phyloP scores from a whole-genome alignment of 805 yeast genomes.

The Saccharomycopsis schoenii region DNA sequence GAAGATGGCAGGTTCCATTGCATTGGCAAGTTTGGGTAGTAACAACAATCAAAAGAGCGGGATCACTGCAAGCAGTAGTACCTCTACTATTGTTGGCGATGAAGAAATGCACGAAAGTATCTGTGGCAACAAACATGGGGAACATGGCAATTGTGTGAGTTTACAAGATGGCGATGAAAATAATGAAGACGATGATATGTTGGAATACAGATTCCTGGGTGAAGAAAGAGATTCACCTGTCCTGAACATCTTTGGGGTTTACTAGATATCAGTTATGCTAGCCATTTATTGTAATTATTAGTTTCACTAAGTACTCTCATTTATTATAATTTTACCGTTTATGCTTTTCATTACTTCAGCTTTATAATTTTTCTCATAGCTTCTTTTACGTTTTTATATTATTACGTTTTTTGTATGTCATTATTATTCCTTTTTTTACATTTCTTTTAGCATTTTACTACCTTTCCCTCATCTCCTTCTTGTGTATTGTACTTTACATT shows the following conservation, averaged over 20 bases:
- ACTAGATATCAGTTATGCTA: background rate
- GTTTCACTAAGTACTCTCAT: background rate
- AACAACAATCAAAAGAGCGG: background rate
- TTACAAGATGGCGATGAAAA: background rate
- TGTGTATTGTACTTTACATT: background rate
- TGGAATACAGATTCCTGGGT: background rate
- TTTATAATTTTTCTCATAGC: background rate
- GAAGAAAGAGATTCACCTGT: constrained; percentile 1
- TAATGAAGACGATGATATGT: background rate
- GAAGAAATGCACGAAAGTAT: background rate
- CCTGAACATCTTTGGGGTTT: background rate
- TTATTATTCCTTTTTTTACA: background rate
- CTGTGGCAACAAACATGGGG: background rate
- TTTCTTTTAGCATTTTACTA: background rate
- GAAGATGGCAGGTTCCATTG: background rate
- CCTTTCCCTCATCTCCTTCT: background rate
- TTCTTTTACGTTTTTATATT: background rate
- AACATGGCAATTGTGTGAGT: background rate
- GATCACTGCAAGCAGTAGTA: background rate
- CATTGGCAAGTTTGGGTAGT: background rate
- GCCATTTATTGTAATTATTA: background rate
- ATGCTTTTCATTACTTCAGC: background rate
- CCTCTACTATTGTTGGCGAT: background rate
- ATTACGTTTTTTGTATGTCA: background rate
- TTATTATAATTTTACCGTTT: background rate